Evolutionary conservation across 495 filamentous ascomycete genomes (phyloP).

Genomic region (Aspergillus sparsus): DNA sequence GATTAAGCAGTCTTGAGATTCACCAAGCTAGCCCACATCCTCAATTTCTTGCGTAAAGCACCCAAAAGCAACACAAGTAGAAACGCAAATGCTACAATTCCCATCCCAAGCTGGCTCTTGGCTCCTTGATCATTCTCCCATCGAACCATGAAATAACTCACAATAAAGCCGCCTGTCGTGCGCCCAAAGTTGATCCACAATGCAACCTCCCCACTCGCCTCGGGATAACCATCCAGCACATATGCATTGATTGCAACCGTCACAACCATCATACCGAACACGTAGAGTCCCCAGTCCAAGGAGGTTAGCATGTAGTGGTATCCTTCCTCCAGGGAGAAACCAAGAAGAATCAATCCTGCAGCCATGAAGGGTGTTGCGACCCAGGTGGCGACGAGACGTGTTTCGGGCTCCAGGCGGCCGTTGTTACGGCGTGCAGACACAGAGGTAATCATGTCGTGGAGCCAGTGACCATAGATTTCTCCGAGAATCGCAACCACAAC

Average conservation of each 20-base stretch:
- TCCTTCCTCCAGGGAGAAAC: slow-evolving; percentile 52
- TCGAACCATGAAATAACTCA: slow-evolving; percentile 51
- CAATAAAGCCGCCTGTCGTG: slow-evolving; percentile 51
- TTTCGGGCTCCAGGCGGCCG: slow-evolving; percentile 60
- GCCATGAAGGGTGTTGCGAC: slow-evolving; percentile 53
- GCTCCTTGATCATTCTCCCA: slow-evolving; percentile 37
- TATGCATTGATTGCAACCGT: slow-evolving; percentile 63
- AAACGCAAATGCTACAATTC: slow-evolving; percentile 42
- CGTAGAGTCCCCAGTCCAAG: slow-evolving; percentile 57
- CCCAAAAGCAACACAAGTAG: slow-evolving; percentile 45
- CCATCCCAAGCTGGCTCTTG: slow-evolving; percentile 48
- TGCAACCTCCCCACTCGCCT: slow-evolving; percentile 57
- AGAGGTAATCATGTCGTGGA: slow-evolving; percentile 56
- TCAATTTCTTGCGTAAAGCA: slow-evolving; percentile 47
- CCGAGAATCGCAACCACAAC: slow-evolving; percentile 56
- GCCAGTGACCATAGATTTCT: slow-evolving; percentile 57
- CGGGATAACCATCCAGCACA: slow-evolving; percentile 59
- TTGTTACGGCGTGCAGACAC: slow-evolving; percentile 50
- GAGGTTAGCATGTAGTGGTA: slow-evolving; percentile 59
- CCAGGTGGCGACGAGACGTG: slow-evolving; percentile 54
- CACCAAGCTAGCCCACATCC: slow-evolving; percentile 29
- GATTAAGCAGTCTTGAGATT: slow-evolving; percentile 15
- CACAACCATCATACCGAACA: slow-evolving; percentile 64
- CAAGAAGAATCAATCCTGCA: slow-evolving; percentile 53
- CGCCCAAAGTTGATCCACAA: slow-evolving; percentile 53